These are phyloP conservation scores for Malus sieversii DNA, from an alignment of 306 rosid genomes.

Conservation along the genomic window DNA sequence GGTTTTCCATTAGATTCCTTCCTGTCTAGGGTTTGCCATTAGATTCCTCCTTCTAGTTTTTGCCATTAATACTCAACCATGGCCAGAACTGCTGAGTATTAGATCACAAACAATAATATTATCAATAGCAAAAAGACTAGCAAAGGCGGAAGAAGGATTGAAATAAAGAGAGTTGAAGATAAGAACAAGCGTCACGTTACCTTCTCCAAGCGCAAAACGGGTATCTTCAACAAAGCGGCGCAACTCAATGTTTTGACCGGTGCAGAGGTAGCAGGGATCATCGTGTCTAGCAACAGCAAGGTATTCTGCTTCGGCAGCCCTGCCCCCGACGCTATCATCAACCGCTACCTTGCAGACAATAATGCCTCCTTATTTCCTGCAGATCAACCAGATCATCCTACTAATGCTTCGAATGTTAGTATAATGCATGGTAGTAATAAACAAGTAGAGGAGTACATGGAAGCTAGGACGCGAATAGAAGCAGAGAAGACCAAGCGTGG, in stretches of 20 bases:
- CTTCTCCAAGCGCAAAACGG: constrained; percentile 22
- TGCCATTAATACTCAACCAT: background rate
- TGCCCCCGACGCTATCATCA: background rate
- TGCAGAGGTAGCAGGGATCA: background rate
- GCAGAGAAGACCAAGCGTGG: background rate
- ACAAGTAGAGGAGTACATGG: background rate
- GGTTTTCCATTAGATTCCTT: too few relatives aligned
- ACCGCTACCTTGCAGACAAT: background rate
- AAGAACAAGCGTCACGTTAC: constrained; percentile 21
- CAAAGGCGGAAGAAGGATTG: constrained; percentile 8
- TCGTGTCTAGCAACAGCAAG: constrained; percentile 12
- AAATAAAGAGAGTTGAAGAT: constrained; percentile 13
- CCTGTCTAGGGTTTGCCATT: background rate
- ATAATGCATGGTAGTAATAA: background rate
- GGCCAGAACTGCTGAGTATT: too few relatives aligned
- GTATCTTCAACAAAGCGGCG: constrained; percentile 17
- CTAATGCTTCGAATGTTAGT: too few relatives aligned
- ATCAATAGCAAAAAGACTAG: background rate
- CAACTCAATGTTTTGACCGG: constrained; percentile 16
- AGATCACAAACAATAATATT: too few relatives aligned
- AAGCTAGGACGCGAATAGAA: background rate
- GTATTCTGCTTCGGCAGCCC: constrained; percentile 8
- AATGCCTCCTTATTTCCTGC: background rate
- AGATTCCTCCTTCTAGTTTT: too few relatives aligned
- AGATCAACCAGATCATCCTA: too few relatives aligned